Evolutionary conservation across 805 yeast species (phyloP), one percentile per base, ranked within the genome.

Genomic region (Kuraishia hungarica): DNA sequence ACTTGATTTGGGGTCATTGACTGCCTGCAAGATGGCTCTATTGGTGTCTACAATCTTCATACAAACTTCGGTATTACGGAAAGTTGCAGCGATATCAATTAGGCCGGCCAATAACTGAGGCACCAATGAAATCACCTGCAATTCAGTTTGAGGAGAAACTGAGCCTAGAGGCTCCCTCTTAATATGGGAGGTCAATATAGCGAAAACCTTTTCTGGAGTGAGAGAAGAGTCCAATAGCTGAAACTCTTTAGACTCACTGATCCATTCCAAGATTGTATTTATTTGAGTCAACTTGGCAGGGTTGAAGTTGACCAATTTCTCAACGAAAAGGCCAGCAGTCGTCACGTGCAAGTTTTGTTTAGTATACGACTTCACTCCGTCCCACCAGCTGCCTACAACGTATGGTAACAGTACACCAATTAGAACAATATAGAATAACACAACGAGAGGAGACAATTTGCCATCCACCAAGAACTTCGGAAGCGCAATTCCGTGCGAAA

Each of bases 401-500:
- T 75, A 74, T 2, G 99, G 99, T 55, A 94, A 77, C 4, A 89
- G 74, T 2, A 87, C 75, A 21, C 96, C 97, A 61, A 94, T 83
- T 50, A 89, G 68, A 7, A 80, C 59, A 53, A 90, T 81, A 68
- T 94, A 94, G 3, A 78, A 60, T 1, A 80, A 68, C 17, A 86
- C 78, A 26, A 87, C 72, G 57, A 90, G 73, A 22, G 86, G 62
- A 2, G 86, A 80, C 22, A 84, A 84, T 56, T 83, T 78, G 49
- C 96, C 91, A 60, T 90, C 97, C 29, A 96, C 88, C 58, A 94
- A 77, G 71, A 89, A 90, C 67, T 87, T 84, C 35, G 99, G 99
- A 60, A 94, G 73, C 0, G 98, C 99, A 69, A 94, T 91, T 58
- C 99, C 99, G 67, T 90, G 97, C 21, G 86, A 74, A 20, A 86